Base-by-base conservation (phyloP, 306 rosid genomes). In the Astragalus membranaceus region DNA sequence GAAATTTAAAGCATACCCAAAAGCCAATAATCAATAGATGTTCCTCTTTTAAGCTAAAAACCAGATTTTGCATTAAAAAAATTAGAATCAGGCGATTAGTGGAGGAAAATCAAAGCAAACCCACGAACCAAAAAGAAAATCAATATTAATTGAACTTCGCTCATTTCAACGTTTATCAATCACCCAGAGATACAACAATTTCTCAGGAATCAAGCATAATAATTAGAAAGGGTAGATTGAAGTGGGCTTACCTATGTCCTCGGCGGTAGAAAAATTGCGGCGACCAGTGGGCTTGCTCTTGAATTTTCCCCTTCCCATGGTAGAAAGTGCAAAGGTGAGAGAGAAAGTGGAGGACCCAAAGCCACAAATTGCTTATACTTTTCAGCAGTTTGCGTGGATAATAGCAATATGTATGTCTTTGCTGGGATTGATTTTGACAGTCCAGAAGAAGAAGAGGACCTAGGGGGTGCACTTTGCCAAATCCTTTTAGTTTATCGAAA, bases 281-380 rank as follows among this genome's bases (percentile, higher is more conserved):
- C 86, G 95, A 10, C 98, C 98, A 3, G 96, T 92, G 70, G 98
- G 96, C 83, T 92, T 88, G 85, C 80, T 69, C 89, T 89, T 92
- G 96, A 55, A 89, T 86, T 86, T 89, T 77, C 98, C 98, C 74
- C 98, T 87, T 75, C 88, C 96, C 98, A 92, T 89, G 64, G 59
- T 85, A 69, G 43, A 72, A 11, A 61, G 10, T 14, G 75, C 29
- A 55, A 33, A 11, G 12, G 44, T 10, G 47, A 61, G 42, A 39
- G 9, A 7, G 44, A 11, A 42, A 42, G 48, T 10, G 48, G 47
- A 68, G 63, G 23, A 68, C 39, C 30, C 57, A 65, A 65, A 46
- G 17, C 39, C 14, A 64, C 39, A 11, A 64, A 43, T 35, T 49
- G 51, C 16, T n/a, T n/a, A 1, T 47, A 13, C 13, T 20, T 53